Evolutionary conservation across 805 yeast species (phyloP).

Genomic region (Teunomyces barrocoloradensis): DNA sequence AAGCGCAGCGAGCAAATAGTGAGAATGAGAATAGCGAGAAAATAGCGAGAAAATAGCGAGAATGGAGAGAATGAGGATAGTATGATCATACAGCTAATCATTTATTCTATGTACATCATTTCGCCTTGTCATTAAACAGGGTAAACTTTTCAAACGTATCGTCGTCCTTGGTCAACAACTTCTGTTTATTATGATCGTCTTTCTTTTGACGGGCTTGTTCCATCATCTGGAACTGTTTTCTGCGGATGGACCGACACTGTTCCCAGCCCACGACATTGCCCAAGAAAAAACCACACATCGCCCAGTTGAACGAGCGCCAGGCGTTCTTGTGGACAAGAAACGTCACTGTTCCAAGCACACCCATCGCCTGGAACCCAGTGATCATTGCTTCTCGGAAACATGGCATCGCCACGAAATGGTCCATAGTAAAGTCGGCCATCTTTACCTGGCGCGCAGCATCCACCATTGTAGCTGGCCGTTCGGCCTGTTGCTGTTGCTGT

Average conservation of each 20-base stretch:
- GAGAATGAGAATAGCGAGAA: too few relatives aligned
- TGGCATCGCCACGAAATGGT: constrained; percentile 57
- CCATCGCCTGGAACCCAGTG: constrained; percentile 70
- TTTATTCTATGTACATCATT: neutral
- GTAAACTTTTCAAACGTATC: constrained; percentile 11
- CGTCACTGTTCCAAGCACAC: constrained; percentile 65
- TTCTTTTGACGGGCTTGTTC: constrained; percentile 60
- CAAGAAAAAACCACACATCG: constrained; percentile 69
- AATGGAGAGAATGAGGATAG: too few relatives aligned
- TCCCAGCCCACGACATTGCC: constrained; percentile 91
- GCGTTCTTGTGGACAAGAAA: constrained; percentile 65
- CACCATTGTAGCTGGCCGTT: constrained; percentile 12
- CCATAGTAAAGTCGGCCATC: constrained; percentile 50
- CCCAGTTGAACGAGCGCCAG: constrained; percentile 73
- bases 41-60: too few relatives aligned
- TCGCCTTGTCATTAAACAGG: constrained; percentile 10
- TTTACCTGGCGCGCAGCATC: constrained; percentile 46
- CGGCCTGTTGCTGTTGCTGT: constrained; percentile 1
- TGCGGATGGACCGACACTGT: constrained; percentile 75
- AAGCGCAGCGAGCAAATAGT: too few relatives aligned
- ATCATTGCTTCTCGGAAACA: constrained; percentile 79
- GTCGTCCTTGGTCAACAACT: constrained; percentile 22
- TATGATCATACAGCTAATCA: too few relatives aligned
- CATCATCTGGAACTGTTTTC: constrained; percentile 64
- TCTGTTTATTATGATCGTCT: constrained; percentile 31